Base-by-base conservation (phyloP, 1,284 basidiomycete species). In the Ustilago vetiveriae region DNA sequence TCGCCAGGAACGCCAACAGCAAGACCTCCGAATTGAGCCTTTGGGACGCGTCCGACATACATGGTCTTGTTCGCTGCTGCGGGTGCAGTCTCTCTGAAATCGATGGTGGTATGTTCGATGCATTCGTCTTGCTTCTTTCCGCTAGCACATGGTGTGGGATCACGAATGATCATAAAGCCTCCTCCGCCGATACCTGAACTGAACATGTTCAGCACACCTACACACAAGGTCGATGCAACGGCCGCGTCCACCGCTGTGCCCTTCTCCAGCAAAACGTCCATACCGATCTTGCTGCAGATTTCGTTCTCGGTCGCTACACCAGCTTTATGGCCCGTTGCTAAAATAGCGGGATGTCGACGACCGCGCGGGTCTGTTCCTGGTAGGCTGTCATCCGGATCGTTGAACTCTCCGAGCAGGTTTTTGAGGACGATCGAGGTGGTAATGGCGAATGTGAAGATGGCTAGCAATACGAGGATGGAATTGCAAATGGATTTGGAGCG, bases 211-310 rank as follows among this genome's bases (percentile, higher is more conserved):
- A 84, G 75, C 23, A 75, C 76, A 3, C 84, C 84, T 10, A 84
- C 80, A 40, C 84, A 84, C 19, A 84, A 72, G 11, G 79, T 75
- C 3, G 82, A 68, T 1, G 89, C 88, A 48, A 97, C 87, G 0
- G 89, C 90, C 1, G 94, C 90, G 75, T 98, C 95, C 10, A 95
- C 88, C 0, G 94, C 94, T 66, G 91, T 94, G 16, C 94, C 95
- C 27, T 92, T 92, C 7, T 88, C 87, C 81, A 75, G 67, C 17
- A 83, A 62, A 1, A 83, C 76, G 37, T 75, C 72, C 27, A 75
- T 30, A 3, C 75, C 75, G 19, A 78, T 58, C 13, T 48, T 17
- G 39, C 52, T 58, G 53, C 75, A 78, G 13, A 69, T 40, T 33
- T 45, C 40, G 30, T 71, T 76, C 26, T 78, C 75, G 13, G 72